Evolutionary conservation across 441 rosid species (phyloP), one percentile per base, ranked within the genome.

Genomic region (Theobroma grandiflorum): DNA sequence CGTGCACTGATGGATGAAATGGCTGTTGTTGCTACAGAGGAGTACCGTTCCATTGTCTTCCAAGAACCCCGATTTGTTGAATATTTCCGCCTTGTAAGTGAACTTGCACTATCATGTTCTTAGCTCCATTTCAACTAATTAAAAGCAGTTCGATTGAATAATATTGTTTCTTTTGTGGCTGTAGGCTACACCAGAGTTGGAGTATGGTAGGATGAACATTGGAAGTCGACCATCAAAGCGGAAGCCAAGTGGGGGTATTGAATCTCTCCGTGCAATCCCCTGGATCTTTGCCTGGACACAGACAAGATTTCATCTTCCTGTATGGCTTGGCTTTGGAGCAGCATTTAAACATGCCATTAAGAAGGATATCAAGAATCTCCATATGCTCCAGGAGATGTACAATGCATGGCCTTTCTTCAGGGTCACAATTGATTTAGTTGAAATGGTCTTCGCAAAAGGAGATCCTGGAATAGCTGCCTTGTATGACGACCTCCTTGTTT

Each of bases 261-360:
- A 95, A 84, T 91, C 90, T 64, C 92, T 92, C 22, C 91, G 99
- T 79, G 99, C 99, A 6, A 97, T 97, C 74, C 98, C 99, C 0
- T 95, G 99, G 99, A 95, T 97, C 82, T 97, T 97, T 86, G 98
- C 99, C 8, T 96, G 99, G 99, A 94, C 98, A 0, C 99, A 94
- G 77, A 96, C 99, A 26, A 90, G 99, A 88, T 96, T 97, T 84
- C 98, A 95, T 85, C 96, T 95, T 58, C 98, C 98, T 1, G 95
- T 95, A 4, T 97, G 99, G 99, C 94, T 95, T 35, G 99, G 98
- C 55, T 94, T 95, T 67, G 97, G 98, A 79, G 90, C 89, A 22
- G 99, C 98, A 3, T 91, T 94, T 57, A 94, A 72, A 66, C 88
- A 91, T 4, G 83, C 85, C 6, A 86, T 91, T 50, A 61, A 88